These are phyloP conservation scores for Thinopyrum elongatum DNA, from an alignment of 176 grass and related monocot genomes.

Conservation along the genomic window DNA sequence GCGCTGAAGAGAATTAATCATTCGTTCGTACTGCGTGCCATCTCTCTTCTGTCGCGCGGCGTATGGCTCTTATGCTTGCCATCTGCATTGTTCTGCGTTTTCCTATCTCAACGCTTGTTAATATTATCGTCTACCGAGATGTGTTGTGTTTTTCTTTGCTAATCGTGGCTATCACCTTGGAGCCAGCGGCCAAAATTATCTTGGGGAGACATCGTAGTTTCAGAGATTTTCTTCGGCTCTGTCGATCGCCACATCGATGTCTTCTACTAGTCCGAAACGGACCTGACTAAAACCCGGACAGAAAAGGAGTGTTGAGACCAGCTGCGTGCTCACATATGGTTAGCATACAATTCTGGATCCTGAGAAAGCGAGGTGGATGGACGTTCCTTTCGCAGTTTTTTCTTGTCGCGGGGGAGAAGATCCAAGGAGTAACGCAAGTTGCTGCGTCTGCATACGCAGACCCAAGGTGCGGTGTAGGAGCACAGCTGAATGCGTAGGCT, in stretches of 20 bases:
- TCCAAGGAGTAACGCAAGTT: constrained; percentile 7
- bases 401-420: not conserved
- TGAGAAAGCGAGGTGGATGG: not conserved
- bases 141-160: not conserved
- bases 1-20: not conserved
- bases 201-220: constrained; percentile 1
- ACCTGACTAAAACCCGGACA: not conserved
- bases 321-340: not conserved
- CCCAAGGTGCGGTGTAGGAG: no score
- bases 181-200: not conserved
- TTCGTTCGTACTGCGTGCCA: no score
- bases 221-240: constrained; percentile 7
- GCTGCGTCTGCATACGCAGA: not conserved
- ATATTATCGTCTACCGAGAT: not conserved
- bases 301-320: not conserved
- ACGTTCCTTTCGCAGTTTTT: not conserved
- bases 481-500: not conserved
- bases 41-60: not conserved
- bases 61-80: not conserved
- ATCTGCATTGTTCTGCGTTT: not conserved
- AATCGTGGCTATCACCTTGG: not conserved
- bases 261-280: not conserved
- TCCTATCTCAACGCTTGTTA: not conserved
- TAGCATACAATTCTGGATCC: not conserved
- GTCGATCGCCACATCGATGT: not conserved